phyloP scores from a whole-genome alignment of 306 rosid species.

The Cucumis hystrix region DNA sequence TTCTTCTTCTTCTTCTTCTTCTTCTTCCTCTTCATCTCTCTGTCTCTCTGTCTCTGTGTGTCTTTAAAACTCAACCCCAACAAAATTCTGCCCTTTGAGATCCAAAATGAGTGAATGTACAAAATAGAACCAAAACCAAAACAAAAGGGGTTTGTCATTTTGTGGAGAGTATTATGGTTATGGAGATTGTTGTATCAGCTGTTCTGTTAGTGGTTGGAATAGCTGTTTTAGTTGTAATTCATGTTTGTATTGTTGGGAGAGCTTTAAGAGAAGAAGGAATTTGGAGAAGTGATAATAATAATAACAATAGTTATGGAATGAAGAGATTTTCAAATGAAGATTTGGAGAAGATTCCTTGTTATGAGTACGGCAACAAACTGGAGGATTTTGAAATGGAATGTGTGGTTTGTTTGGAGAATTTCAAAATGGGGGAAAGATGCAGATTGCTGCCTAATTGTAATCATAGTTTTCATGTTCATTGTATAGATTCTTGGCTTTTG shows the following conservation, averaged over 20 bases:
- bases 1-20: no score
- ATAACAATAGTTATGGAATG: neutral
- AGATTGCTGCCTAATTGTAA: slow-evolving; percentile 33
- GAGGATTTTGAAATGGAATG: slow-evolving; percentile 15
- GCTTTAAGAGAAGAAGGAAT: slow-evolving; percentile 11
- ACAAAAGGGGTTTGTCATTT: neutral
- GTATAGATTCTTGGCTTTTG: slow-evolving; percentile 33
- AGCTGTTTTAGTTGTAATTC: slow-evolving; percentile 36
- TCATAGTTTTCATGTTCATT: slow-evolving; percentile 32
- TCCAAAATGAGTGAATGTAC: neutral
- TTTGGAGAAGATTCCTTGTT: slow-evolving; percentile 33
- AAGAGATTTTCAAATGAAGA: slow-evolving; percentile 25
- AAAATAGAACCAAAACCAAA: neutral
- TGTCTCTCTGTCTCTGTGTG: neutral
- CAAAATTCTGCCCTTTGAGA: neutral
- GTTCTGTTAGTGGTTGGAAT: slow-evolving; percentile 46
- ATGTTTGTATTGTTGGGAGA: slow-evolving; percentile 30
- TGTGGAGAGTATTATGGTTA: slow-evolving; percentile 10
- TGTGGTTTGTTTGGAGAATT: slow-evolving; percentile 34
- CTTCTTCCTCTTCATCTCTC: neutral
- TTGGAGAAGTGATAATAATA: slow-evolving; percentile 5
- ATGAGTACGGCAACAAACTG: slow-evolving; percentile 15
- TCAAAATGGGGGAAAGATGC: slow-evolving; percentile 33
- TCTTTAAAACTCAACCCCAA: neutral
- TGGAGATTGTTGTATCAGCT: slow-evolving; percentile 38